Conservation (phyloP, 2,329 filamentous ascomycete species). For the Aspergillus neotritici region DNA sequence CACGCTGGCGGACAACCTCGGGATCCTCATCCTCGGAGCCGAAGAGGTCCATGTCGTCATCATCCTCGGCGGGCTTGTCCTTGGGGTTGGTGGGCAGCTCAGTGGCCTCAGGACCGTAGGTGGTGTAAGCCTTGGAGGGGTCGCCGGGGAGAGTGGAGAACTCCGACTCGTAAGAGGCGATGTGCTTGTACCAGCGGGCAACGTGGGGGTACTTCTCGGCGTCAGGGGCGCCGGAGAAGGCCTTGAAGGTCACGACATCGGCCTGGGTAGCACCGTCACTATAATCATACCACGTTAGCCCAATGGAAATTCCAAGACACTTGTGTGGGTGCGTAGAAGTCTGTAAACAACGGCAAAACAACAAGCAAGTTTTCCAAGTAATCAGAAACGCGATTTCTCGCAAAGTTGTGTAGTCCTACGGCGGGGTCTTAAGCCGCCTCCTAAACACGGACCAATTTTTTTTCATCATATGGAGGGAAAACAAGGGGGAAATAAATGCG, state of each 20-base stretch:
- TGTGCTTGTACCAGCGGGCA: conserved; percentile 98
- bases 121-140: conserved; percentile 77
- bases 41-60: conserved; percentile 89
- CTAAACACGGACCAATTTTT: conserved; percentile 90
- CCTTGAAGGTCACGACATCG: conserved; percentile 94
- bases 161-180: conserved; percentile 85
- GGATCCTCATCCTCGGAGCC: conserved; percentile 89
- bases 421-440: conserved; percentile 90
- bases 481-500: conserved; percentile 12
- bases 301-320: conserved; percentile 11
- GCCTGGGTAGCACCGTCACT: conserved; percentile 77
- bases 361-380: conserved; percentile 12
- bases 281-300: conserved; percentile 9
- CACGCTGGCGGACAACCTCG: conserved; percentile 75
- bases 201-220: conserved; percentile 86
- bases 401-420: conserved; percentile 68
- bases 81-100: conserved; percentile 79
- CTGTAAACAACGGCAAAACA: conserved; percentile 15
- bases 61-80: conserved; percentile 72
- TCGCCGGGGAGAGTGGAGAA: conserved; percentile 89
- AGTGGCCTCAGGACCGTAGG: conserved; percentile 79
- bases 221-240: conserved; percentile 67
- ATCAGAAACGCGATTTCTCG: conserved; percentile 73
- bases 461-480: conserved; percentile 61
- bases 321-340: not conserved